Base-by-base conservation (phyloP, 768 basidiomycete genomes). In the Mycena rosella region DNA sequence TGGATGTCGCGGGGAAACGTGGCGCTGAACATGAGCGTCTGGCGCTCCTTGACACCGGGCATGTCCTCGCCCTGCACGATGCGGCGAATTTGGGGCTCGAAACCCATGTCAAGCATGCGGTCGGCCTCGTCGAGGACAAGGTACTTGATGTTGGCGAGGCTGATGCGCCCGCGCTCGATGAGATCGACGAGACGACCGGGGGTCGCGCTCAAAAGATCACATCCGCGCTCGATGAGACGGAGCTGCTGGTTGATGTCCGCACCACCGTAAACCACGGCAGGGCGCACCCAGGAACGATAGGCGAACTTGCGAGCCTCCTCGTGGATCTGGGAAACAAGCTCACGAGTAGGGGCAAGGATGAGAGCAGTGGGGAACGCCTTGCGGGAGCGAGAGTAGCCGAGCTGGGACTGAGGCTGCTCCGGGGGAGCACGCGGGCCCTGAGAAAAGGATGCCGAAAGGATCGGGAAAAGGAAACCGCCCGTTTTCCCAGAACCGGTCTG, bases 21-120 rank as follows among this genome's bases (percentile, higher is more conserved):
- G 49, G 98, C 98, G 68, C 93, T 95, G 83, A 99, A 99, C 98
- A 99, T 99, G 82, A 99, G 93, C 2, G 98, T 99, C 78, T 99
- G 98, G 69, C 98, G 93, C 15, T 96, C 90, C 29, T 87, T 82
- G 17, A 92, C 89, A 51, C 91, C 92, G n/a, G 98, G 96, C 98
- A 99, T 99, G 78, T 99, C 98, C 76, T 96, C 96, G 73, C 94
- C 94, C 80, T 99, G 95, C 22, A 99, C 98, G 77, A 99, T 99
- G 34, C 96, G 89, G 70, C 98, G 89, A 76, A 99, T 99, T 83
- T 99, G 98, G 62, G 98, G 98, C 81, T 99, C 98, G 86, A 99
- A 99, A 91, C 98, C 98, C 98, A 99, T 99, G 85, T 99, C 98
- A 76, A 99, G 88, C 98, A 99, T 99, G 76, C 98, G 94, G 85